Base-by-base conservation (phyloP, 768 basidiomycete genomes). In the Podaxis carcinomalis region DNA sequence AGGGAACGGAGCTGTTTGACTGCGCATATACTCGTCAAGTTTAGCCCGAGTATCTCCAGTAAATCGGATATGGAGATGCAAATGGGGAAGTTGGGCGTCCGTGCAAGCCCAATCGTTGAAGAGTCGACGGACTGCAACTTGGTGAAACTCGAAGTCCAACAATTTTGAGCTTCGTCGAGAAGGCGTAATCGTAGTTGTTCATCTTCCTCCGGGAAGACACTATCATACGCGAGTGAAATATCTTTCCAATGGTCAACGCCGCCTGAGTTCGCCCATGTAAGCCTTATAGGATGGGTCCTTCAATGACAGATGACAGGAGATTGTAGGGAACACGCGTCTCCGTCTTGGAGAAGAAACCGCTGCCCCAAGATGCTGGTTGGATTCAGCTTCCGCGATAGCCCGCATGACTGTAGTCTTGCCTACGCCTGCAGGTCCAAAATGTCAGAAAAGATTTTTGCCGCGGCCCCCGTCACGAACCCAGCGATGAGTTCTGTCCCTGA, bases 231-330 rank as follows among this genome's bases (percentile, higher is more conserved):
- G 19, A 42, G 40, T n/a, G 13, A 16, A n/a, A 42, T 42, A 42
- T n/a, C 40, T 42, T 11, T n/a, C 40, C 16, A n/a, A 42, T 42
- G 40, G 19, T 14, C 5, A 42, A 13, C 14, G 14, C 6, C 14
- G 4, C 42, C 66, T 55, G 10, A 50, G 39, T 6, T 56, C 47
- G 2, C 59, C 51, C 11, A 68, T 53, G 14, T 57, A 57, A 1
- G 49, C 36, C 14, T 51, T 47, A 0, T 61, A 16, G 7, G 35
- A 21, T 9, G 68, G 61, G 23, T 57, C n/a, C 0, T 35, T 47
- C 4, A 58, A 16, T 4, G 68, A 63, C 0, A 73, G 63, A n/a
- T 72, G 66, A 32, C 63, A 66, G 3, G 67, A 57, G 10, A 72
- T 58, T 0, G 68, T 70, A 7, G 65, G 46, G 36, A 73, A 63